A percentile compares a stretch with the other conserved stretches of the same genome.
Conservation (phyloP, 1,284 basidiomycete species). For the Laetiporus sulphureus region DNA sequence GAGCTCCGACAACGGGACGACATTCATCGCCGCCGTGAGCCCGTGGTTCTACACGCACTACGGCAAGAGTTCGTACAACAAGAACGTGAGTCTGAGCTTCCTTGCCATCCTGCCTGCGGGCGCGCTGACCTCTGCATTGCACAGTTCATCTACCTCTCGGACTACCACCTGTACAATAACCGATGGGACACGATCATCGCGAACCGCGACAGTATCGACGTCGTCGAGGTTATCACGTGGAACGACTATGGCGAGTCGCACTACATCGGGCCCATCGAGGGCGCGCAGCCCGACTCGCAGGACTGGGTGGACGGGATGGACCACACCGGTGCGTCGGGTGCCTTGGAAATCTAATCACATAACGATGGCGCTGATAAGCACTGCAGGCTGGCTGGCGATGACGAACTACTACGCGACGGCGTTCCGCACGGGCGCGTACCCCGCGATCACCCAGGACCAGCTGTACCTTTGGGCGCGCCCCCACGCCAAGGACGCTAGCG, state of each 20-base stretch:
- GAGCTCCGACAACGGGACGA: conserved; percentile 15
- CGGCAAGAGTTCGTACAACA: conserved; percentile 59
- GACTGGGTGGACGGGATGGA: conserved; percentile 30
- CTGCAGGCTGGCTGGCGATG: conserved; percentile 54
- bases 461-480: conserved; percentile 72
- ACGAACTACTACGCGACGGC: conserved; percentile 66
- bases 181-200: conserved; percentile 71
- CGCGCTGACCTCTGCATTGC: not conserved
- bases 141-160: conserved; percentile 37
- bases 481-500: conserved; percentile 52
- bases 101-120: not conserved
- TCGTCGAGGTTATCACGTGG: conserved; percentile 37
- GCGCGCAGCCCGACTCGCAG: conserved; percentile 45
- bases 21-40: conserved; percentile 30
- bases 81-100: conserved; percentile 53
- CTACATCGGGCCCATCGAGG: conserved; percentile 55
- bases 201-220: conserved; percentile 48
- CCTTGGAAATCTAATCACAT: not conserved
- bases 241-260: conserved; percentile 34
- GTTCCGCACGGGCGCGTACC: conserved; percentile 71
- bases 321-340: conserved; percentile 33
- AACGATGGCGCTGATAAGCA: not conserved
- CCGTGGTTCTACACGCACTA: conserved; percentile 78
- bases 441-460: conserved; percentile 56
- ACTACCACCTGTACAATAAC: conserved; percentile 66